Evolutionary conservation across 2,329 filamentous ascomycete genomes (phyloP), one percentile per base, ranked within the genome.

Genomic region (Dichotomopilus funicola): DNA sequence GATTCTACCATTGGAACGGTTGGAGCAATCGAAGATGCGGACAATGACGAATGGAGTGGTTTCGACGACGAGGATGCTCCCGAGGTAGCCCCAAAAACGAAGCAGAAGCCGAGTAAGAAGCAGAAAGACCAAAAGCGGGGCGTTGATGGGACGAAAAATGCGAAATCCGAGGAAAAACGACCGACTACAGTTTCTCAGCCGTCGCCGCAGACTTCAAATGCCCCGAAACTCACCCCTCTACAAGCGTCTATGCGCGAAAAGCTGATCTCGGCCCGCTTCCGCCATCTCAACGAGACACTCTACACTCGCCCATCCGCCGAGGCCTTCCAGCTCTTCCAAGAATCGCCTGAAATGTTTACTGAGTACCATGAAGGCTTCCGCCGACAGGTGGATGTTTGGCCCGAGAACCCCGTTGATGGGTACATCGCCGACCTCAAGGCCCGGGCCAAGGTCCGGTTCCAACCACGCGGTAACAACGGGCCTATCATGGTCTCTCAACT

Each of bases 361-460:
- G 91, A 97, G 73, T 99, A 99, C 72, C 94, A 99, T 73, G 87
- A 91, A 59, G 94, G 94, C 37, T 99, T 99, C 78, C 87, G 91
- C 1, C 88, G 91, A 52, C 94, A 99, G 74, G 94, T 97, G 57
- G 86, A 89, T 67, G 88, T 91, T 2, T 99, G 94, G 94, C 94
- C 94, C 6, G 89, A 92, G 67, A 99, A 99, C 72, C 94, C 94
- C 0, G 90, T 99, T 47, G 89, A 96, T 70, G 83, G 81, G 56
- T 97, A 95, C 73, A 85, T 96, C 61, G 68, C 74, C 34, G 80
- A 86, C 50, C 83, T 97, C 61, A 78, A 83, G 54, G 68, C 73
- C 12, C 83, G 92, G n/a, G 89, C 80, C 19, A 63, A 64, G 38
- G 53, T 63, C 38, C 56, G 64, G 46, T 63, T 59, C 53, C 60